These are phyloP conservation scores for Scytalidium sp. DNA, from an alignment of 2,329 filamentous ascomycete species.

Conservation along the genomic window DNA sequence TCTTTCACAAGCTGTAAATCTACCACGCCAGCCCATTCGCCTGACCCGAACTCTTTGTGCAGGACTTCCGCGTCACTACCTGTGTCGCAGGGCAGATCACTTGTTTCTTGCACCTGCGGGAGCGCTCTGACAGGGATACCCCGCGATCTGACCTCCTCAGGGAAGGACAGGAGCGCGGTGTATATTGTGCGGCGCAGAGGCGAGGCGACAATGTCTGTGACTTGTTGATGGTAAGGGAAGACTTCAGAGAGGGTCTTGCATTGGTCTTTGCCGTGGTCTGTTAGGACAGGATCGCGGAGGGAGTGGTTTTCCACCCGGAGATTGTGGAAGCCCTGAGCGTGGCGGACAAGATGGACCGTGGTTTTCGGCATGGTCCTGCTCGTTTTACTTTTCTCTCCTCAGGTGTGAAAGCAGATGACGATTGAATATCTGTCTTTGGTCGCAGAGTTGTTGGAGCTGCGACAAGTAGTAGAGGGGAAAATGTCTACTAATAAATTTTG, in stretches of 20 bases:
- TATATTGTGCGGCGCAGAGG: slow-evolving; percentile 79
- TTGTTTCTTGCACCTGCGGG: slow-evolving; percentile 77
- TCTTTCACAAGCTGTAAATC: slow-evolving; percentile 60
- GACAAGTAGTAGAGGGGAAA: no score
- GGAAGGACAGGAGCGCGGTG: slow-evolving; percentile 71
- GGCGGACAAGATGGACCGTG: slow-evolving; percentile 66
- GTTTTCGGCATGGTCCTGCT: slow-evolving; percentile 14
- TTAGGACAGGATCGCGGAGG: slow-evolving; percentile 76
- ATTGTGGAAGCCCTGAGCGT: slow-evolving; percentile 82
- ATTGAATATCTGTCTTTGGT: no score
- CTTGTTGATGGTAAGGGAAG: slow-evolving; percentile 63
- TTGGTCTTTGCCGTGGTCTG: slow-evolving; percentile 71
- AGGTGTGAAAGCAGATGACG: no score
- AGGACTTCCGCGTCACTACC: slow-evolving; percentile 59
- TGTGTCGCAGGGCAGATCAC: slow-evolving; percentile 70
- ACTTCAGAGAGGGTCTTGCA: slow-evolving; percentile 57
- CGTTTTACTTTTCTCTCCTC: background rate
- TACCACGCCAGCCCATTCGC: slow-evolving; percentile 43
- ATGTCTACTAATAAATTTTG: no score
- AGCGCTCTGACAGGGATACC: slow-evolving; percentile 53
- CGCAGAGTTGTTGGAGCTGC: no score
- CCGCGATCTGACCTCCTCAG: slow-evolving; percentile 42
- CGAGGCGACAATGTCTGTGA: slow-evolving; percentile 73
- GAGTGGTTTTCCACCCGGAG: slow-evolving; percentile 65
- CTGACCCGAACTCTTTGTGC: slow-evolving; percentile 52